These are phyloP conservation scores for Rubia peregrina DNA, from an alignment of 305 asterid species.

Conservation along the genomic window DNA sequence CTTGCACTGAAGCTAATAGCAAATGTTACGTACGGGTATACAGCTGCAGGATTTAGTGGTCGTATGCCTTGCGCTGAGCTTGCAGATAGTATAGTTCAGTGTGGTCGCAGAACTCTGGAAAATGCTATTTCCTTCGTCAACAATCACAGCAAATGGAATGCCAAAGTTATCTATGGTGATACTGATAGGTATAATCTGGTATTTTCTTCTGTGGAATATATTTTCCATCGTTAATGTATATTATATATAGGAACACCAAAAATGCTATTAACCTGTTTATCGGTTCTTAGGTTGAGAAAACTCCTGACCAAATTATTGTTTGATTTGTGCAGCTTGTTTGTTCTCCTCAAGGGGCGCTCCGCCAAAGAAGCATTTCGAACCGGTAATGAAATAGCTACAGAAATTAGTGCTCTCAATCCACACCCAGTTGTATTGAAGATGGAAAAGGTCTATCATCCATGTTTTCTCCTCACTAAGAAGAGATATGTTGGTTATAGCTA, in stretches of 20 bases:
- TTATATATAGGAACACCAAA: neutral
- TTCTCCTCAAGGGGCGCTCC: conserved; percentile 88
- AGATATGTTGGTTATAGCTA: conserved; percentile 96
- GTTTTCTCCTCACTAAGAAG: conserved; percentile 96
- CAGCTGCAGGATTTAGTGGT: conserved; percentile 99
- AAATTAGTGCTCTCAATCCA: conserved; percentile 78
- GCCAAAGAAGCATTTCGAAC: conserved; percentile 62
- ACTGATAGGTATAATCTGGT: conserved; percentile 64
- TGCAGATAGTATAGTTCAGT: conserved; percentile 97
- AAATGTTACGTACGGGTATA: conserved; percentile 94
- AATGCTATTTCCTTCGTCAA: conserved; percentile 76
- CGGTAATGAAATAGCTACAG: conserved; percentile 93
- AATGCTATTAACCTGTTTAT: neutral
- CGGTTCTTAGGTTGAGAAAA: neutral
- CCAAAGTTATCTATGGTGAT: conserved; percentile 89
- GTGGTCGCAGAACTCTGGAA: conserved; percentile 95
- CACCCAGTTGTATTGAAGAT: conserved; percentile 76
- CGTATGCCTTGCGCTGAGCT: conserved; percentile 99
- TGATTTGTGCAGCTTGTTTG: conserved; percentile 74
- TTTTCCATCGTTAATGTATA: neutral
- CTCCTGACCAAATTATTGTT: conserved; percentile 22
- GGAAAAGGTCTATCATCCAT: conserved; percentile 96
- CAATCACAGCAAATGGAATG: conserved; percentile 71
- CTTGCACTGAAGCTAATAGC: conserved; percentile 98
- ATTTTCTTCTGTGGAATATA: neutral